Conservation (phyloP, 2,329 filamentous ascomycete species). For the Apiospora malaysiana region DNA sequence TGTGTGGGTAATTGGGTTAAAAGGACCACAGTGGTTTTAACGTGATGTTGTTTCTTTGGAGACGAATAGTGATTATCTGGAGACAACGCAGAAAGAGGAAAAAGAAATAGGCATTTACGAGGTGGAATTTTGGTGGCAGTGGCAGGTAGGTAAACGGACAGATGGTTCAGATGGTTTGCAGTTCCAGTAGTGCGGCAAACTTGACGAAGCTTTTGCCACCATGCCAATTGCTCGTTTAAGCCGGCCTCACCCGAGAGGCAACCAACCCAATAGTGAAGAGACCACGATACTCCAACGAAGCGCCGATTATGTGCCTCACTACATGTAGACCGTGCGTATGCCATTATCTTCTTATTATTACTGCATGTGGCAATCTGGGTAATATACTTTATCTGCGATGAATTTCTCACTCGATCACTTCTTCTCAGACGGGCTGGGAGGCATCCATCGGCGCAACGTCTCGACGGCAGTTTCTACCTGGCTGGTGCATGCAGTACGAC, state of each 20-base stretch:
- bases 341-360: not conserved
- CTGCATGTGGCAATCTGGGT: not conserved
- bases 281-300: not conserved
- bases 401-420: not conserved
- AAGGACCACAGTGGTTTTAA: not conserved
- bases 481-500: no score
- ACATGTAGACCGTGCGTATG: not conserved
- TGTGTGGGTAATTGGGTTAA: not conserved
- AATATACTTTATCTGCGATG: not conserved
- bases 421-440: not conserved
- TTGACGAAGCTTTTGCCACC: conserved; percentile 14
- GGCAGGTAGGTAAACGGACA: not conserved
- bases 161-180: not conserved
- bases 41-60: not conserved
- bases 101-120: no score
- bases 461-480: no score
- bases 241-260: conserved; percentile 17
- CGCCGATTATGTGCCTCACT: not conserved
- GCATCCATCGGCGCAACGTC: no score
- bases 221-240: not conserved
- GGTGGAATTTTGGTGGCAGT: not conserved
- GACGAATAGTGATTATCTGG: not conserved
- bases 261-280: not conserved
- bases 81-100: no score
- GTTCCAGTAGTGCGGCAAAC: not conserved